phyloP scores from a whole-genome alignment of 1,284 basidiomycete species.

The Cronartium ribicola region DNA sequence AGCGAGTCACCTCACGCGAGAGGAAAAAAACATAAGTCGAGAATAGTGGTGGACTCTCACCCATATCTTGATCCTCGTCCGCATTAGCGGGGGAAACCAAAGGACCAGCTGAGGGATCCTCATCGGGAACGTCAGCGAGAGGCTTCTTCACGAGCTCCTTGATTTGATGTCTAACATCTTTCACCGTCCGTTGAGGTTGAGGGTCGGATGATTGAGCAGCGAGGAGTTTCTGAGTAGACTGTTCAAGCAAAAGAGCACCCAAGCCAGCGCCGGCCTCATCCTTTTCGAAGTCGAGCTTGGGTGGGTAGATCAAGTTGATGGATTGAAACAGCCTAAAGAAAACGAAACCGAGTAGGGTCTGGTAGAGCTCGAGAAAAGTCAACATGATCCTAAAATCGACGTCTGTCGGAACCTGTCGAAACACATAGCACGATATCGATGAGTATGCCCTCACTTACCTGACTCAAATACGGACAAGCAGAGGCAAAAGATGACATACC shows the following conservation, averaged over 20 bases:
- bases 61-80: constrained; percentile 57
- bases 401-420: constrained; percentile 75
- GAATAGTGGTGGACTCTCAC: constrained; percentile 61
- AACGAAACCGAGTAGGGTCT: constrained; percentile 90
- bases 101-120: background rate
- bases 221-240: constrained; percentile 52
- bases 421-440: background rate
- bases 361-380: constrained; percentile 97
- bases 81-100: constrained; percentile 55
- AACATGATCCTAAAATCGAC: constrained; percentile 98
- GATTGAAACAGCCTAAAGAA: constrained; percentile 98
- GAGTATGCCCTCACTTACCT: background rate
- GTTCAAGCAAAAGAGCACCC: constrained; percentile 79
- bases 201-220: constrained; percentile 46
- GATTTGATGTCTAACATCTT: constrained; percentile 57
- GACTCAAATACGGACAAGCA: background rate
- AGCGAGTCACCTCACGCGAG: constrained; percentile 85
- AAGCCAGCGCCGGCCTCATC: constrained; percentile 78
- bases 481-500: constrained; percentile 56
- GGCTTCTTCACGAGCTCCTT: constrained; percentile 53
- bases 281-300: constrained; percentile 75
- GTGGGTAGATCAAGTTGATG: constrained; percentile 86
- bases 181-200: constrained; percentile 50
- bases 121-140: constrained; percentile 50
- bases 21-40: constrained; percentile 86